These are phyloP conservation scores for Podaxis carcinomalis DNA, from an alignment of 768 basidiomycete genomes.

Conservation along the genomic window DNA sequence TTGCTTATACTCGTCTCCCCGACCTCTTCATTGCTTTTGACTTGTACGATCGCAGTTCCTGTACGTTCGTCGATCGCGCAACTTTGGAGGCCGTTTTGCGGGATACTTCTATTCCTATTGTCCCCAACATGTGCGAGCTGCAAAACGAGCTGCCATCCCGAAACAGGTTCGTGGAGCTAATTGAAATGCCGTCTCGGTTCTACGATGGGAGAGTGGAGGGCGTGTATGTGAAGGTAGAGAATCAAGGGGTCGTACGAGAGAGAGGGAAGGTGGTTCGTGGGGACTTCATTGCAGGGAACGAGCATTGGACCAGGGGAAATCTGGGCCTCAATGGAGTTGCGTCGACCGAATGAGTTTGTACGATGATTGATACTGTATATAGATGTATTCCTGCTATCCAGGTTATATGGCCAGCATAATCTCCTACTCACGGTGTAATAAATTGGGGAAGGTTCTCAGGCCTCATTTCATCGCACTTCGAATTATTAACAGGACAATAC, in stretches of 20 bases:
- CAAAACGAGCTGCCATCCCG: conserved; percentile 30
- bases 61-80: conserved; percentile 33
- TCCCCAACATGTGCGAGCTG: conserved; percentile 42
- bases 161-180: conserved; percentile 37
- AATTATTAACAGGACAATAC: too few relatives aligned
- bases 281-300: conserved; percentile 61
- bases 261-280: conserved; percentile 55
- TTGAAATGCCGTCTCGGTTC: conserved; percentile 38
- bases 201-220: conserved; percentile 20
- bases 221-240: conserved; percentile 14
- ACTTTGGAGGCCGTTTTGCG: conserved; percentile 30
- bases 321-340: neutral
- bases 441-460: too few relatives aligned
- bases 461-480: too few relatives aligned
- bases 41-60: conserved; percentile 47
- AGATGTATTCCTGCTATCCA: neutral
- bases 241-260: neutral
- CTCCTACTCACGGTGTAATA: too few relatives aligned
- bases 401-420: too few relatives aligned
- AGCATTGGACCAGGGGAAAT: conserved; percentile 50
- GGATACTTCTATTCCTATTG: conserved; percentile 34
- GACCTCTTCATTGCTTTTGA: conserved; percentile 58
- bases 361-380: conserved; percentile 24
- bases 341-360: conserved; percentile 11
- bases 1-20: conserved; percentile 50